Percentiles rank a stretch among this genome's conserved stretches.
These are phyloP conservation scores for Taphrina communis DNA, from an alignment of 1,139 yeast genomes.

Conservation along the genomic window DNA sequence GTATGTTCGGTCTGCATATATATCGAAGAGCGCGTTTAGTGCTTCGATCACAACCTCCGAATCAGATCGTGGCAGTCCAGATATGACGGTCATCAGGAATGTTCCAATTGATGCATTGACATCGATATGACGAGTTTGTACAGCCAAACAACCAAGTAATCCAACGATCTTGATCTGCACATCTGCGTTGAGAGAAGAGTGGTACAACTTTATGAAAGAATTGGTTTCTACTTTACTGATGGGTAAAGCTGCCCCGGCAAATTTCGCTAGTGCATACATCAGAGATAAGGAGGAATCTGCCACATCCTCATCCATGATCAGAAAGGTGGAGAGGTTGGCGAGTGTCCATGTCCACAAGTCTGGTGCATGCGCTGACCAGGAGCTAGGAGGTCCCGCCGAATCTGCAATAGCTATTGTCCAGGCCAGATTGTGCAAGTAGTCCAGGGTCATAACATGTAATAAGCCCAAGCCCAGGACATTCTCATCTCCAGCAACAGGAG, in stretches of 20 bases:
- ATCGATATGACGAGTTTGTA: slow-evolving; percentile 57
- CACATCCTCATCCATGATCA: slow-evolving; percentile 21
- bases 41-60: slow-evolving; percentile 62
- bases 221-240: slow-evolving; percentile 46
- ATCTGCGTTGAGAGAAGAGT: slow-evolving; percentile 46
- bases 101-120: slow-evolving; percentile 59
- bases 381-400: slow-evolving; percentile 6
- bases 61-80: slow-evolving; percentile 49
- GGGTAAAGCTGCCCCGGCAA: slow-evolving; percentile 54
- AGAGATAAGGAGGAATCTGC: slow-evolving; percentile 55
- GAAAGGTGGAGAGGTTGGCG: not conserved
- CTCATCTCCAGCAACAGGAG: not conserved
- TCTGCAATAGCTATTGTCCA: slow-evolving; percentile 49
- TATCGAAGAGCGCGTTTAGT: slow-evolving; percentile 70
- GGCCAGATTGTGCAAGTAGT: slow-evolving; percentile 68
- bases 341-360: slow-evolving; percentile 44
- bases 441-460: slow-evolving; percentile 58
- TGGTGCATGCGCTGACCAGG: slow-evolving; percentile 46
- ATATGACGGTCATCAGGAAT: slow-evolving; percentile 55
- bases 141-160: slow-evolving; percentile 64
- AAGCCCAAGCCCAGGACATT: not conserved
- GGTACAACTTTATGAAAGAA: slow-evolving; percentile 40
- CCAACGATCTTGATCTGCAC: slow-evolving; percentile 53
- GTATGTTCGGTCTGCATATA: slow-evolving; percentile 76
- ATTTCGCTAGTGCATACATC: slow-evolving; percentile 65